Evolutionary conservation across 2,329 filamentous ascomycete genomes (phyloP), one percentile per base, ranked within the genome.

Genomic region (Mollisia scopiformis): DNA sequence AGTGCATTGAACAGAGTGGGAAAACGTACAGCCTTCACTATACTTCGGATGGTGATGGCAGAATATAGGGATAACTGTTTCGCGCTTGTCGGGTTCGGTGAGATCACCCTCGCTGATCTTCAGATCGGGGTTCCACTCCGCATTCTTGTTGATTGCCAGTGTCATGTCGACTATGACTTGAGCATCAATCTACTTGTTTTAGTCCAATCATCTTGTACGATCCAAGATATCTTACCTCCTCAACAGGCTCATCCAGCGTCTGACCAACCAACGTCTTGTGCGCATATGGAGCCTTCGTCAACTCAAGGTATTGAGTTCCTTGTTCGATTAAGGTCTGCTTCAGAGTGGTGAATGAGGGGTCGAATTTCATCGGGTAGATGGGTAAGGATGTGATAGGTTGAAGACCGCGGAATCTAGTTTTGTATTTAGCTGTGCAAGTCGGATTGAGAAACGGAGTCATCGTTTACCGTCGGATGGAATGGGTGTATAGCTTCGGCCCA

Each of bases 141-240:
- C 19, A 51, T 57, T 57, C 25, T 14, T 57, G 30, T 57, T 57
- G 41, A 57, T 57, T 37, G 43, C 55, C 7, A 57, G 27, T 21
- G 55, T 51, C 55, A 37, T 57, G 31, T 57, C 55, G 19, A 57
- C 55, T 10, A 57, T 51, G 6, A 57, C n/a, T 37, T 57, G 55
- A 51, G 43, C 55, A 51, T 51, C 43, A 7, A 57, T 57, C 54
- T 56, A 19, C 10, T 30, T 14, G n/a, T 41, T 19, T 55, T 55
- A 41, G 10, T 55, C 19, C 13, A 23, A 5, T 13, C 16, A 10
- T 39, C 11, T 11, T 25, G 27, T 25, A 14, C 37, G 21, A 23
- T 19, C 10, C 4, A 21, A 19, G 33, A 55, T 19, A 14, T 23
- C 8, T 16, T 55, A 55, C 52, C 3, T 47, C 55, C n/a, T 57